Evolutionary conservation across 1,139 yeast species (phyloP).

Genomic region (Sugiyamaella neomexicana): DNA sequence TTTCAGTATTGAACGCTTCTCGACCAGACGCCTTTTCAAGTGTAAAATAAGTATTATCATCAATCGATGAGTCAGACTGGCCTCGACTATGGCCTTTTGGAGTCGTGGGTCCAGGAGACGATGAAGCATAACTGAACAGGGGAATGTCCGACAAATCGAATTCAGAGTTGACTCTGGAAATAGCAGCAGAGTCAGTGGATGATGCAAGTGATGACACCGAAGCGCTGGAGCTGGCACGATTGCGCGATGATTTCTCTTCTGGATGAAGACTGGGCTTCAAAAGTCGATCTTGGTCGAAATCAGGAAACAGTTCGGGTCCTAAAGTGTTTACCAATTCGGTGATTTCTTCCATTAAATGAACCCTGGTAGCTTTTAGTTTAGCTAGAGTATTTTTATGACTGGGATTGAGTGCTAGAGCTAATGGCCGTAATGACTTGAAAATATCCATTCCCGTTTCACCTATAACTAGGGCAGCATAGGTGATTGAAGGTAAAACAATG

Average conservation of each 20-base stretch:
- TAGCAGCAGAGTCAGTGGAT: slow-evolving; percentile 47
- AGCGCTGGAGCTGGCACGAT: slow-evolving; percentile 22
- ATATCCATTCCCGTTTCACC: slow-evolving; percentile 95
- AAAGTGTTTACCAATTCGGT: slow-evolving; percentile 66
- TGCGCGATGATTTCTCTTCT: slow-evolving; percentile 13
- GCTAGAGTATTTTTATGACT: slow-evolving; percentile 52
- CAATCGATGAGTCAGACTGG: slow-evolving; percentile 20
- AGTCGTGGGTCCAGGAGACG: slow-evolving; percentile 18
- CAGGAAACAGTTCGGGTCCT: slow-evolving; percentile 80
- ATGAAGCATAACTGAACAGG: slow-evolving; percentile 40
- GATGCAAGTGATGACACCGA: slow-evolving; percentile 30
- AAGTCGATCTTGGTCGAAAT: slow-evolving; percentile 51
- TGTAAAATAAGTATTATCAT: slow-evolving; percentile 10
- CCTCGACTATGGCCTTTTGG: slow-evolving; percentile 16
- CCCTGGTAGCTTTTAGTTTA: slow-evolving; percentile 56
- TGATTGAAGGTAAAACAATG: slow-evolving; percentile 62
- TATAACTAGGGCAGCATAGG: slow-evolving; percentile 82
- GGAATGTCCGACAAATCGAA: slow-evolving; percentile 58
- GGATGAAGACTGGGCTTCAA: not conserved
- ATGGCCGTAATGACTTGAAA: slow-evolving; percentile 77
- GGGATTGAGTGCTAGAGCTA: slow-evolving; percentile 64
- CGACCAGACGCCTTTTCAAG: slow-evolving; percentile 24
- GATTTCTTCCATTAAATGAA: slow-evolving; percentile 56
- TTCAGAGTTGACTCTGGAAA: slow-evolving; percentile 55
- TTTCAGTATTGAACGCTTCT: slow-evolving; percentile 32